A percentile compares a stretch with the other conserved stretches of the same genome.
Evolutionary conservation across 768 basidiomycete genomes (phyloP).

Genomic region (Daedaleopsis nitida): DNA sequence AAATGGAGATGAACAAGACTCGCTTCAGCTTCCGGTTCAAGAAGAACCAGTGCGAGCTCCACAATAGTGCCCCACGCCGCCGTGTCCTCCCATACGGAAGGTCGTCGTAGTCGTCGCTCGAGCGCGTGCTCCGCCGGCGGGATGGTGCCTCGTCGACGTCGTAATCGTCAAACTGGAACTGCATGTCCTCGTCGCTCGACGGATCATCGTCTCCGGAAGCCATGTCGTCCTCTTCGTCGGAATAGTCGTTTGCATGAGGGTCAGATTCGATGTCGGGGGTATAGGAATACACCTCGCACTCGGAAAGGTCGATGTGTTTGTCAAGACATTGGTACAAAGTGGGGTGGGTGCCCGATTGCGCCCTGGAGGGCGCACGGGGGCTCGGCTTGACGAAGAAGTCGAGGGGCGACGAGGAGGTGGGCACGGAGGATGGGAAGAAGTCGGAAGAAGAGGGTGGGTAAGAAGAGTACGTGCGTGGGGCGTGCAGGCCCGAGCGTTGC

Average conservation of each 20-base stretch:
- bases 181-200: constrained; percentile 66
- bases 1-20: constrained; percentile 88
- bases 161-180: constrained; percentile 80
- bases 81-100: constrained; percentile 46
- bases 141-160: constrained; percentile 59
- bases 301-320: constrained; percentile 85
- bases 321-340: constrained; percentile 85
- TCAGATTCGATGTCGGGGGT: constrained; percentile 91
- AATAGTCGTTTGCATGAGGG: constrained; percentile 85
- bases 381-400: constrained; percentile 53
- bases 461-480: constrained; percentile 83
- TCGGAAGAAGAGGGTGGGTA: constrained; percentile 75
- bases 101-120: constrained; percentile 25
- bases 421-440: constrained; percentile 75
- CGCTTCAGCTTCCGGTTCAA: constrained; percentile 91
- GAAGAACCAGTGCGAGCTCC: constrained; percentile 99
- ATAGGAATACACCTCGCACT: constrained; percentile 96
- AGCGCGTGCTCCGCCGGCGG: constrained; percentile 31
- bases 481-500: constrained; percentile 62
- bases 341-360: constrained; percentile 85
- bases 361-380: constrained; percentile 71
- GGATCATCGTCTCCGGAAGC: constrained; percentile 64
- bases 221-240: constrained; percentile 77
- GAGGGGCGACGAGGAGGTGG: constrained; percentile 71
- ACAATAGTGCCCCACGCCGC: constrained; percentile 78